Percentiles rank a stretch among this genome's conserved stretches.
Evolutionary conservation across 345 rosid species (phyloP).

Genomic region (Nasturtium officinale): DNA sequence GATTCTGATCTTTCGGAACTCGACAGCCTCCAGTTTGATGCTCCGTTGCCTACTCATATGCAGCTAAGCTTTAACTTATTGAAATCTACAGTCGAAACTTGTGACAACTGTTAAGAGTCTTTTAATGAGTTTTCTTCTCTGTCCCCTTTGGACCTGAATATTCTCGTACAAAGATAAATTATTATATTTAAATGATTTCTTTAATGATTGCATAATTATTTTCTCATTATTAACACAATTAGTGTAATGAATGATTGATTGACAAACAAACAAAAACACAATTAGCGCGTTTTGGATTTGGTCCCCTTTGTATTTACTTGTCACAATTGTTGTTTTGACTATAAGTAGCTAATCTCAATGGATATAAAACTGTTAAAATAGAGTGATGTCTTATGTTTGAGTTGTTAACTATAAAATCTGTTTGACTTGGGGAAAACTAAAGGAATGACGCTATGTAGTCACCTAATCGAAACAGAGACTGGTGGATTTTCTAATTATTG

Average conservation of each 20-base stretch:
- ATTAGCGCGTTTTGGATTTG: background rate
- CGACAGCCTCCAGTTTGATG: slow-evolving; percentile 59
- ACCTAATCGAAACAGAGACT: slow-evolving; percentile 12
- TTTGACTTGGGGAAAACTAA: slow-evolving; percentile 10
- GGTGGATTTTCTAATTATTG: background rate
- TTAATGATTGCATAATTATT: too few species aligned
- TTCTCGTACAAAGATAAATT: slow-evolving; percentile 10
- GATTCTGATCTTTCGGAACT: slow-evolving; percentile 55
- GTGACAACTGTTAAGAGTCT: slow-evolving; percentile 20
- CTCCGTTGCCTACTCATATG: slow-evolving; percentile 89
- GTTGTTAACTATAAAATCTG: background rate
- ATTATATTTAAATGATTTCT: background rate
- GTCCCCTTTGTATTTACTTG: background rate
- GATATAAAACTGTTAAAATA: background rate
- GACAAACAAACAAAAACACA: background rate
- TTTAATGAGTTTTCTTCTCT: background rate
- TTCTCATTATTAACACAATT: background rate
- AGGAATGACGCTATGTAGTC: background rate
- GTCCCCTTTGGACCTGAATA: slow-evolving; percentile 2
- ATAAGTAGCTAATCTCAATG: background rate
- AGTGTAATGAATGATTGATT: background rate
- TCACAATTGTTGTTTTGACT: slow-evolving; percentile 22
- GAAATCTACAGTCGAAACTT: slow-evolving; percentile 43
- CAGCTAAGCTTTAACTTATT: slow-evolving; percentile 67
- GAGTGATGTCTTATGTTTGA: background rate